A percentile compares a stretch with the other conserved stretches of the same genome.
Conservation (phyloP, 192 early-diverging fungal genomes). For the Podila clonocystis region DNA sequence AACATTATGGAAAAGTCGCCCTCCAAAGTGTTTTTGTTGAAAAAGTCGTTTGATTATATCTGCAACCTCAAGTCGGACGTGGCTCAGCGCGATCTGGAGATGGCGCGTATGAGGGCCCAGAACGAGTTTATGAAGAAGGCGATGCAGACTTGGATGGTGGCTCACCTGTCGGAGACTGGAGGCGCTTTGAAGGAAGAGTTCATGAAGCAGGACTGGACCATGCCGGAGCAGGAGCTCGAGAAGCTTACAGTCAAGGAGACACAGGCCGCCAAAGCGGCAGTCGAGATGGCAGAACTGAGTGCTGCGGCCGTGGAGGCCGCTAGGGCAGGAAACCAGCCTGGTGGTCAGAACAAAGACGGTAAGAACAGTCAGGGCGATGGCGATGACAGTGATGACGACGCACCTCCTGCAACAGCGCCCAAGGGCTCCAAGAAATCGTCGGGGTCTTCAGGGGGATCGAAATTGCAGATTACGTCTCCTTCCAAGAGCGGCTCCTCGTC, state of each 20-base stretch:
- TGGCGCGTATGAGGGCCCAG: conserved; percentile 36
- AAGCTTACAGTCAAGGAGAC: conserved; percentile 22
- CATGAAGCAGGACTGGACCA: conserved; percentile 27
- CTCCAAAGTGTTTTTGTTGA: conserved; percentile 43
- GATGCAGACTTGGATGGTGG: conserved; percentile 43
- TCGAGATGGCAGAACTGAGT: conserved; percentile 31
- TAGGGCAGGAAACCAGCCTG: conserved; percentile 15
- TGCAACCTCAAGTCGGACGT: conserved; percentile 46
- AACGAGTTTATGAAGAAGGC: conserved; percentile 40
- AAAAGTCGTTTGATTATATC: conserved; percentile 50
- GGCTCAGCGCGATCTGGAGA: conserved; percentile 36
- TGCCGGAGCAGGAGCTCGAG: conserved; percentile 28
- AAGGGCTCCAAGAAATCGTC: conserved; percentile 10
- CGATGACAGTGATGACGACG: conserved; percentile 46
- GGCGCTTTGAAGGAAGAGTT: background rate
- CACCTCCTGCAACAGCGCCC: background rate
- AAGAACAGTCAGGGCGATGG: conserved; percentile 32
- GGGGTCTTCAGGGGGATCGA: background rate
- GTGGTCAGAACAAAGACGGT: conserved; percentile 41
- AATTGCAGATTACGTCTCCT: background rate
- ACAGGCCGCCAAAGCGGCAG: conserved; percentile 10
- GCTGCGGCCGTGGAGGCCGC: conserved; percentile 44
- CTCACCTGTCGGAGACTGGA: conserved; percentile 2
- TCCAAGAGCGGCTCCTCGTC: conserved; percentile 6
- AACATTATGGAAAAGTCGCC: conserved; percentile 47